A percentile compares a stretch with the other conserved stretches of the same genome.
These are phyloP conservation scores for Xerocomellus chrysenteron DNA, from an alignment of 768 basidiomycete genomes.

Conservation along the genomic window DNA sequence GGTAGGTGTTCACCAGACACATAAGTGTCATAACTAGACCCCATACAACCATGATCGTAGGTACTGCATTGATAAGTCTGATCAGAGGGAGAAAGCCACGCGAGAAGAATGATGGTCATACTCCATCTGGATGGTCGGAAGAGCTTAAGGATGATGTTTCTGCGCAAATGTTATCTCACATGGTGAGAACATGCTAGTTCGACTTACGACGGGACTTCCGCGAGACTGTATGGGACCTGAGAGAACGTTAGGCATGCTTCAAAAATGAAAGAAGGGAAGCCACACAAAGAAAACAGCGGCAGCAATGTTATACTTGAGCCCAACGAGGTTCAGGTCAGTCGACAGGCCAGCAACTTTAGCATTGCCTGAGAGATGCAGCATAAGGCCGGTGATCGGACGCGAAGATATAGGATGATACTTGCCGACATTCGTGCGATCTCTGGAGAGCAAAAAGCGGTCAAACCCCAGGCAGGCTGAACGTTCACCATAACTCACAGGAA, in stretches of 20 bases:
- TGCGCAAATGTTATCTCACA: slow-evolving; percentile 4
- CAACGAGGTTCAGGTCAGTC: slow-evolving; percentile 34
- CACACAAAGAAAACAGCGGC: slow-evolving; percentile 38
- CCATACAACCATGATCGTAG: background rate
- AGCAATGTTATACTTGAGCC: slow-evolving; percentile 35
- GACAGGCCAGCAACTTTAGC: slow-evolving; percentile 46
- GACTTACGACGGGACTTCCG: slow-evolving; percentile 38
- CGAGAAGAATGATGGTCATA: slow-evolving; percentile 2
- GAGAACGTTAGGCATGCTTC: background rate
- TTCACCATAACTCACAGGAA: too few species aligned
- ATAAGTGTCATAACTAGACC: slow-evolving; percentile 13
- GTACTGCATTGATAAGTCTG: slow-evolving; percentile 13
- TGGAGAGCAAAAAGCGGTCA: slow-evolving; percentile 1
- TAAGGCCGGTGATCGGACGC: background rate
- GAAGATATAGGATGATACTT: slow-evolving; percentile 7
- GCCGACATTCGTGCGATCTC: slow-evolving; percentile 46
- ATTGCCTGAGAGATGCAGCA: slow-evolving; percentile 31
- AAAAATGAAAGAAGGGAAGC: background rate
- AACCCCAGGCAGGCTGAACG: too few species aligned
- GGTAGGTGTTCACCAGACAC: slow-evolving; percentile 33
- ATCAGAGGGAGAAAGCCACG: slow-evolving; percentile 1
- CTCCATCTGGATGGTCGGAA: slow-evolving; percentile 30
- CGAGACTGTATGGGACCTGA: slow-evolving; percentile 35
- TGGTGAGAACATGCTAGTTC: background rate
- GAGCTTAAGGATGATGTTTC: slow-evolving; percentile 24